Evolutionary conservation across 1,284 basidiomycete genomes (phyloP).

Genomic region (Wolfiporia cocos): DNA sequence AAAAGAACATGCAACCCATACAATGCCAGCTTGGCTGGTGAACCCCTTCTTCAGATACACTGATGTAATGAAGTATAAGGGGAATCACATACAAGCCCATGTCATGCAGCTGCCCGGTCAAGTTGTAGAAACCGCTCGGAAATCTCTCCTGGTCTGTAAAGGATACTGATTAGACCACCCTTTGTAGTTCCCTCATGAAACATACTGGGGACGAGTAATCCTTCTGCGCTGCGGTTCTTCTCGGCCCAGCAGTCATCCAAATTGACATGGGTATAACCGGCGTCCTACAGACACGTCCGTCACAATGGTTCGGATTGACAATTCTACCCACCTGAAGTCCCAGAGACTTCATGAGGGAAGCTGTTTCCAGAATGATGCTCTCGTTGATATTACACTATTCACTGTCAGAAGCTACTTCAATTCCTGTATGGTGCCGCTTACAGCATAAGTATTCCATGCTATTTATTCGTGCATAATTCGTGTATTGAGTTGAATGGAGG

Average conservation of each 20-base stretch:
- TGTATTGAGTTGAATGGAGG: too few species aligned
- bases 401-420: constrained; percentile 13
- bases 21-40: constrained; percentile 24
- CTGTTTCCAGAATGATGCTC: constrained; percentile 25
- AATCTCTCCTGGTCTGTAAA: constrained; percentile 25
- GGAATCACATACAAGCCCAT: constrained; percentile 39
- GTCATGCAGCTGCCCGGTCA: constrained; percentile 37
- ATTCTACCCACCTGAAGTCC: constrained; percentile 24
- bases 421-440: too few species aligned
- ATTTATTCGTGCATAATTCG: too few species aligned
- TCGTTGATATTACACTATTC: constrained; percentile 30
- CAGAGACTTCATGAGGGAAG: constrained; percentile 27
- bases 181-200: too few species aligned
- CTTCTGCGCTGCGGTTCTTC: constrained; percentile 25
- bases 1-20: constrained; percentile 4
- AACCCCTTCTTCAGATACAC: not conserved
- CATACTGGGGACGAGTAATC: constrained; percentile 25
- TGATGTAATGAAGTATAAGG: not conserved
- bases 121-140: constrained; percentile 37
- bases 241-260: constrained; percentile 33
- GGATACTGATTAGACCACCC: too few species aligned
- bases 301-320: not conserved
- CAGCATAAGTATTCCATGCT: constrained; percentile 30
- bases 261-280: constrained; percentile 30
- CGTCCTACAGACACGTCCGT: constrained; percentile 16